A percentile compares a stretch with the other conserved stretches of the same genome.
Conservation (phyloP, 495 filamentous ascomycete species). For the Daldinia caldariorum region DNA sequence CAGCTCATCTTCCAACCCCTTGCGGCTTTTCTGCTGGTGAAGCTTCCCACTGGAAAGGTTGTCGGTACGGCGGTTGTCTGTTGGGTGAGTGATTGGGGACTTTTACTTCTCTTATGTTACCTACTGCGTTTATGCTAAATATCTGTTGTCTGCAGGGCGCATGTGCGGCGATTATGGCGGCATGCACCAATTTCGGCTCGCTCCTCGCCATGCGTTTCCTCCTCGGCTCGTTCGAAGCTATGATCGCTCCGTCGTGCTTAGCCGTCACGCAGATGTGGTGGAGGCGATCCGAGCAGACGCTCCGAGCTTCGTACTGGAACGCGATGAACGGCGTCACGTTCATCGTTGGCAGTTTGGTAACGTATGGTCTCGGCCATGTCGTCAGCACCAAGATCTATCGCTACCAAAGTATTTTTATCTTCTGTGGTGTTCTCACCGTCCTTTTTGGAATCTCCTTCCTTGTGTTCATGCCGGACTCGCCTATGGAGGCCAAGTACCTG, state of each 20-base stretch:
- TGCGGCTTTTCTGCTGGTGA: constrained; percentile 60
- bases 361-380: constrained; percentile 70
- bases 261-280: constrained; percentile 68
- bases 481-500: constrained; percentile 67
- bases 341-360: constrained; percentile 62
- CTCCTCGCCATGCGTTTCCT: constrained; percentile 57
- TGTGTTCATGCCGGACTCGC: constrained; percentile 68
- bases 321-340: constrained; percentile 62
- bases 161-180: constrained; percentile 52
- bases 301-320: constrained; percentile 62
- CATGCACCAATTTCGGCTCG: constrained; percentile 55
- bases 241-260: constrained; percentile 60
- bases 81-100: constrained; percentile 43
- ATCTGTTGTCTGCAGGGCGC: constrained; percentile 37
- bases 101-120: background rate
- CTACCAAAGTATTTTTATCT: constrained; percentile 70
- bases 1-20: constrained; percentile 58
- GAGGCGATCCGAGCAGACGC: constrained; percentile 61
- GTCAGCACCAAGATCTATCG: constrained; percentile 60
- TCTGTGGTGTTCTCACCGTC: constrained; percentile 60
- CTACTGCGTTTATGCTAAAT: background rate
- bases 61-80: constrained; percentile 53
- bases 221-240: constrained; percentile 55
- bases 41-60: constrained; percentile 59
- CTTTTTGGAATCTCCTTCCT: constrained; percentile 51